Percentiles rank a stretch among this genome's conserved stretches.
phyloP scores from a whole-genome alignment of 2,329 filamentous ascomycete species.

The Aaosphaeria arxii region DNA sequence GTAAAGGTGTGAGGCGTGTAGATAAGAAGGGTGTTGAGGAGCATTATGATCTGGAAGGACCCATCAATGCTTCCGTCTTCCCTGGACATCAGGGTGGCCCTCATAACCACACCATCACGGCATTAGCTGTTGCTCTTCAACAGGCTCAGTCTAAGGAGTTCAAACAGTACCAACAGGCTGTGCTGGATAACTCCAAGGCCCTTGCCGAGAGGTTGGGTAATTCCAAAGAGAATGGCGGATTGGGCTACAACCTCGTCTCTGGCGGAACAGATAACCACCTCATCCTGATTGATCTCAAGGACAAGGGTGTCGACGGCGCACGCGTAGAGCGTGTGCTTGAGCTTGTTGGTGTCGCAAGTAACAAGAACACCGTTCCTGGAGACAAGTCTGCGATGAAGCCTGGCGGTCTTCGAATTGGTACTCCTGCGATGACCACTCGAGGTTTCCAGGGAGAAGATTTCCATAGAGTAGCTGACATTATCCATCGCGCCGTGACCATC shows the following conservation, averaged over 20 bases:
- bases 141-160: conserved; percentile 90
- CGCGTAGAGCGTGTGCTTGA: conserved; percentile 95
- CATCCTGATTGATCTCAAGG: conserved; percentile 90
- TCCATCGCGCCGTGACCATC: conserved; percentile 41
- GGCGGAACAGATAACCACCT: conserved; percentile 98
- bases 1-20: conserved; percentile 87
- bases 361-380: conserved; percentile 98
- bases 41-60: conserved; percentile 89
- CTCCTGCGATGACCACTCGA: conserved; percentile 94
- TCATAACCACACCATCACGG: conserved; percentile 99
- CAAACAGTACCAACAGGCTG: conserved; percentile 88
- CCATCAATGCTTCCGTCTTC: conserved; percentile 99
- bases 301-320: conserved; percentile 83
- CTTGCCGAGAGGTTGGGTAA: conserved; percentile 69
- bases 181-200: conserved; percentile 89
- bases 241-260: conserved; percentile 91
- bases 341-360: conserved; percentile 98
- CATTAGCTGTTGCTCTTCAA: conserved; percentile 89
- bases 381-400: conserved; percentile 97
- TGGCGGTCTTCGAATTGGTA: conserved; percentile 91
- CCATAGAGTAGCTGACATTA: conserved; percentile 56
- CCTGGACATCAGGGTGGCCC: conserved; percentile 97
- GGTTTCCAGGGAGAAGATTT: conserved; percentile 93
- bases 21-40: conserved; percentile 90
- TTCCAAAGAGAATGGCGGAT: conserved; percentile 65